phyloP scores from a whole-genome alignment of 2,329 filamentous ascomycete genomes.

The Neonectria faginata region DNA sequence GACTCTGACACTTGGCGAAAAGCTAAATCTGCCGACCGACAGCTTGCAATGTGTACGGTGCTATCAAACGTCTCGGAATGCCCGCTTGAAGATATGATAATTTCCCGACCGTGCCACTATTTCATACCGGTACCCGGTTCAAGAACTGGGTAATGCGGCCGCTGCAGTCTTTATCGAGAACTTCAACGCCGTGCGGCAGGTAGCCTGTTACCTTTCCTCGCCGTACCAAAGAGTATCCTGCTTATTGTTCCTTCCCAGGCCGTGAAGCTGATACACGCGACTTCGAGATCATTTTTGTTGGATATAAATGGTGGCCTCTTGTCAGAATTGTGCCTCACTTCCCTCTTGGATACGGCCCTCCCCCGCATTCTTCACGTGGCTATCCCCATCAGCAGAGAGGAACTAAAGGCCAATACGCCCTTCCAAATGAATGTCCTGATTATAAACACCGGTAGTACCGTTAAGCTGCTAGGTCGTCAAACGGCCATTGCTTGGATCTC shows the following conservation, averaged over 20 bases:
- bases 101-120: not conserved
- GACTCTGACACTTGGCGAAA: not conserved
- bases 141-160: conserved; percentile 13
- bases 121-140: conserved; percentile 15
- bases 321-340: conserved; percentile 1
- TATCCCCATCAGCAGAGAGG: not conserved
- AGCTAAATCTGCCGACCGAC: not conserved
- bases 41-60: not conserved
- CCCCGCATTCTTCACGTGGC: not conserved
- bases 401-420: not conserved
- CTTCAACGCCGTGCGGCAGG: not conserved
- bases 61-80: not conserved
- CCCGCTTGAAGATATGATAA: not conserved
- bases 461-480: not conserved
- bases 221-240: conserved; percentile 5
- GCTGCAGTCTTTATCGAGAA: conserved; percentile 5
- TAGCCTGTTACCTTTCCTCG: conserved; percentile 11
- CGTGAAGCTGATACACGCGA: conserved; percentile 4
- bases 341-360: conserved; percentile 8
- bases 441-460: not conserved
- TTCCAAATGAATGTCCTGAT: not conserved
- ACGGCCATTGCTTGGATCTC: conserved; percentile 13
- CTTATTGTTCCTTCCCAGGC: conserved; percentile 12
- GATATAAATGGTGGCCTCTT: conserved; percentile 22
- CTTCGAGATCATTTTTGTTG: conserved; percentile 8